phyloP scores from a whole-genome alignment of 495 filamentous ascomycete genomes.

The Xylaria castorea region DNA sequence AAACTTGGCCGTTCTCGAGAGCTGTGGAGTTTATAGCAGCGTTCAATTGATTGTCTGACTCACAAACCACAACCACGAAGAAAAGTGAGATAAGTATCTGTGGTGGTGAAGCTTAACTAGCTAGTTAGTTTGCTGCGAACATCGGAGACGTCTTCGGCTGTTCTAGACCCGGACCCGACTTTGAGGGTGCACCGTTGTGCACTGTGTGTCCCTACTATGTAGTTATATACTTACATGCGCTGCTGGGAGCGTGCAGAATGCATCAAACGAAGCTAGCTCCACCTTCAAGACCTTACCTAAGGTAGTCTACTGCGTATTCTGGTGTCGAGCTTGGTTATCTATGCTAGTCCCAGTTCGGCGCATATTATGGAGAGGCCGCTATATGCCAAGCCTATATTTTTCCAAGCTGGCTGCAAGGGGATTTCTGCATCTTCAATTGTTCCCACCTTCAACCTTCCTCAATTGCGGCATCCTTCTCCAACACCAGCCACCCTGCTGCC shows the following conservation, averaged over 20 bases:
- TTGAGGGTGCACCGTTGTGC: not conserved
- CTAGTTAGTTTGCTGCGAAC: constrained; percentile 33
- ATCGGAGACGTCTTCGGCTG: constrained; percentile 32
- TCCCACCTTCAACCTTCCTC: not conserved
- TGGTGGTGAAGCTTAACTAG: constrained; percentile 11
- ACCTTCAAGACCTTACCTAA: not conserved
- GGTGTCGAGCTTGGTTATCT: not conserved
- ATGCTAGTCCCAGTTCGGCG: constrained; percentile 15
- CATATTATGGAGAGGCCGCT: not conserved
- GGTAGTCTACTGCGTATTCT: not conserved
- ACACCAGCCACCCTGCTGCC: constrained; percentile 6
- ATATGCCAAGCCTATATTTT: constrained; percentile 25
- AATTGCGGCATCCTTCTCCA: constrained; percentile 11
- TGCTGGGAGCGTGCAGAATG: constrained; percentile 1
- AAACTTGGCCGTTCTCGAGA: constrained; percentile 24
- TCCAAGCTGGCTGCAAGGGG: constrained; percentile 17
- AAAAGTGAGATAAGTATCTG: constrained; percentile 22
- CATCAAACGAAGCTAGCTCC: not conserved
- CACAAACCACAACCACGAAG: constrained; percentile 23
- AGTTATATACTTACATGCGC: not conserved
- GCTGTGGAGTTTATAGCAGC: not conserved
- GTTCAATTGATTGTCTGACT: constrained; percentile 39
- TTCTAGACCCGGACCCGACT: not conserved
- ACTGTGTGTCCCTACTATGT: not conserved
- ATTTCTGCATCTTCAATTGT: constrained; percentile 16